Evolutionary conservation across 768 basidiomycete species (phyloP).

Genomic region (Suillus plorans): DNA sequence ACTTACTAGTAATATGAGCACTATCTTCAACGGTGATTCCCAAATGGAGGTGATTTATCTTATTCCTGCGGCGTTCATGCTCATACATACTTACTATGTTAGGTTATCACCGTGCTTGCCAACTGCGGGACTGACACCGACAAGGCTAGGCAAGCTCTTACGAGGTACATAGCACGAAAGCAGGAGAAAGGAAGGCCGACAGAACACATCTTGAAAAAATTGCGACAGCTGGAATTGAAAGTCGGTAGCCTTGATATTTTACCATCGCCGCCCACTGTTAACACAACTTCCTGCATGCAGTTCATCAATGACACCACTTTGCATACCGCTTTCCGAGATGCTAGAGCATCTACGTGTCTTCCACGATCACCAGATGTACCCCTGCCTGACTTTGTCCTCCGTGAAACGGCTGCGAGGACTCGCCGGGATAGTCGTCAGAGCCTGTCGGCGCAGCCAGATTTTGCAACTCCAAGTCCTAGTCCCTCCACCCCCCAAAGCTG

Average conservation of each 20-base stretch:
- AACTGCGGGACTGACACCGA: conserved; percentile 31
- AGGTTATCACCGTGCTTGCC: conserved; percentile 33
- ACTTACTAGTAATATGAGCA: background rate
- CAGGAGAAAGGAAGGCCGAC: conserved; percentile 29
- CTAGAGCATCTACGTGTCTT: conserved; percentile 28
- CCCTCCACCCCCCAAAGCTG: background rate
- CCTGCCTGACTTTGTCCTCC: conserved; percentile 14
- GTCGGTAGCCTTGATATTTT: conserved; percentile 9
- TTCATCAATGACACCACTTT: conserved; percentile 30
- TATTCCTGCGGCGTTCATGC: background rate
- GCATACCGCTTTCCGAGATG: conserved; percentile 32
- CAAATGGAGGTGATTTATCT: conserved; percentile 25
- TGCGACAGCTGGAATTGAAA: conserved; percentile 30
- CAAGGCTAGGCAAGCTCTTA: conserved; percentile 26
- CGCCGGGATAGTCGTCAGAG: background rate
- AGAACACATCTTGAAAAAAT: conserved; percentile 29
- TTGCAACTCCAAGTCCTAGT: background rate
- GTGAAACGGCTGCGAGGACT: background rate
- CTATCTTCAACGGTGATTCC: conserved; percentile 28
- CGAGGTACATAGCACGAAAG: conserved; percentile 30
- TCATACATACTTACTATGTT: conserved; percentile 1
- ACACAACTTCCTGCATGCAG: conserved; percentile 13
- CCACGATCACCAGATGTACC: conserved; percentile 27
- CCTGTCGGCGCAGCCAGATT: background rate
- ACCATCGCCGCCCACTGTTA: background rate